Evolutionary conservation across 106 monocot species (phyloP), one percentile per base, ranked within the genome.

Genomic region (Dendrobium officinale): DNA sequence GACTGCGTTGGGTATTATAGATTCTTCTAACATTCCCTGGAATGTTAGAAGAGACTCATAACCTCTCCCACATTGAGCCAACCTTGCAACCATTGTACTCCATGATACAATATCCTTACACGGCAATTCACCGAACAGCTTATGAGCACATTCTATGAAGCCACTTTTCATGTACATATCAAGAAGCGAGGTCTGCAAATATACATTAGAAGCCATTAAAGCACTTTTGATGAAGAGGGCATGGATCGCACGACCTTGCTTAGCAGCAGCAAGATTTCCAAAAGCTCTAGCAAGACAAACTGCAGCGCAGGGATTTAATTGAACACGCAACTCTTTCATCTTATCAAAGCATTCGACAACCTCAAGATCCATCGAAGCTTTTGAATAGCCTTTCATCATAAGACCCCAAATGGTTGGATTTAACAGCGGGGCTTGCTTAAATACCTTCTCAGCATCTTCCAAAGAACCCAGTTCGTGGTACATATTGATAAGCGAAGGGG

Each of bases 131-230:
- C 59, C 82, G 27, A 89, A 89, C 82, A 89, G 59, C 26, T 37
- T 82, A 17, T 72, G 5, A 5, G 85, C 86, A 75, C 20, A 82
- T 37, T 78, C 82, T 22, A 81, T 16, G 27, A 85, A 73, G 16
- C 86, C 85, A 20, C 84, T 81, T 75, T 85, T 86, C 10, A 68
- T 72, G 26, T 89, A 89, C 86, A 87, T 87, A 51, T 89, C 83
- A 9, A 89, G 47, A 19, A 89, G 82, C 0, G 89, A 85, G 7
- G 89, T 89, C 55, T 81, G 84, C 77, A 89, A 24, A 80, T 80
- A 82, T 20, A 80, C 67, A 79, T 80, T 86, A 19, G 67, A 82
- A 37, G 55, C 85, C 84, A 87, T 78, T 22, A 56, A 58, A 47
- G 82, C 76, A 44, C 42, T 80, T 24, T 87, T 89, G 8, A 89